Base-by-base conservation (phyloP, 495 filamentous ascomycete species). In the Penicillium lagena region DNA sequence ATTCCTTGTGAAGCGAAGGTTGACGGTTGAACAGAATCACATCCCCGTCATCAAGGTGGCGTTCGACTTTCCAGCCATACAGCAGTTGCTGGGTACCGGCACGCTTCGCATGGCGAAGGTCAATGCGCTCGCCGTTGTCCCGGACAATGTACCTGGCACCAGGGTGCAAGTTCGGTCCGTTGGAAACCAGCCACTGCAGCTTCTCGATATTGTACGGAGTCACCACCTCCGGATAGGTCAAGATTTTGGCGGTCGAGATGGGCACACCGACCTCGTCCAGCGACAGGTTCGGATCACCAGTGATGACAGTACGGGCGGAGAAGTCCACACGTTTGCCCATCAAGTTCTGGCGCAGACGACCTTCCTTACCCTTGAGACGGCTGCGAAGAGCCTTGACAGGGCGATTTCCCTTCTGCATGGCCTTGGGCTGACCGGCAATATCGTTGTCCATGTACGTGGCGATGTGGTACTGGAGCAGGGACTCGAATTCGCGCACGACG, bases 251-350 rank as follows among this genome's bases (percentile, higher is more conserved):
- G 45, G 95, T 97, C 56, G 82, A 87, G 50, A 80, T 77, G 8
- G 91, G 93, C 17, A 97, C 94, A 59, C 93, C 93, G 42, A 99
- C 93, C 72, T 99, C 87, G 54, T 97, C 90, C 15, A 99, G 75
- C 17, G 89, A 94, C 49, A 97, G 72, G 55, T 96, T 96, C 12
- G 93, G 94, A 61, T 99, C 93, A 63, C 93, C 93, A 43, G 93
- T 98, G 59, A 97, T 98, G 65, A 99, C 93, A 27, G 93, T 99
- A 82, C 93, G 94, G 12, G 93, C 94, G 1, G 93, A 99, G 64
- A 99, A 99, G 58, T 99, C 93, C 29, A 99, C 93, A 77, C 93
- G 93, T 68, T 99, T 99, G 34, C 93, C 93, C 93, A 98, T 98
- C 71, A 97, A 76, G 59, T 97, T 99, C 55, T 94, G 93, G 64